A percentile compares a stretch with the other conserved stretches of the same genome.
phyloP scores from a whole-genome alignment of 2,329 filamentous ascomycete species.

The Biscogniauxia sp. region DNA sequence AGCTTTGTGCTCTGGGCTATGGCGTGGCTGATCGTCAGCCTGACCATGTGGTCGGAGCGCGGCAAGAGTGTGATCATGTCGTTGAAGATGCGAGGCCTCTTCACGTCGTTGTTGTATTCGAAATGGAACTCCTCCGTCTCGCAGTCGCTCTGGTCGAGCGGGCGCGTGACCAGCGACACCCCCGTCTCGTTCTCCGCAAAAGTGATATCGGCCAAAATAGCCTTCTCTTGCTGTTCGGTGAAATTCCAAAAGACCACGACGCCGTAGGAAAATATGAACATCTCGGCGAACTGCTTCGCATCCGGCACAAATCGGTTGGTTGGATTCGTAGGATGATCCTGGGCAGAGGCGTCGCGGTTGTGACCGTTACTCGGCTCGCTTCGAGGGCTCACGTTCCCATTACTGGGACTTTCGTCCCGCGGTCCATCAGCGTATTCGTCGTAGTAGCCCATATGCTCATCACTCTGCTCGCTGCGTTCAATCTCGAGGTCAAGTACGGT shows the following conservation, averaged over 20 bases:
- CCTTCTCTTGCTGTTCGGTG: conserved; percentile 91
- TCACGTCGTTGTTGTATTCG: conserved; percentile 85
- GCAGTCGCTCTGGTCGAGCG: conserved; percentile 83
- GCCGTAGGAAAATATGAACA: conserved; percentile 96
- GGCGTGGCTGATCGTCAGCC: conserved; percentile 93
- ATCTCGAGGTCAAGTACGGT: conserved; percentile 93
- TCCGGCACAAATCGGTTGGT: conserved; percentile 64
- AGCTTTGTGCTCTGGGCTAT: conserved; percentile 97
- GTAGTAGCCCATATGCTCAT: conserved; percentile 90
- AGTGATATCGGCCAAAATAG: conserved; percentile 89
- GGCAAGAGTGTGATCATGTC: conserved; percentile 98
- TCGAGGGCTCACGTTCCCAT: conserved; percentile 23
- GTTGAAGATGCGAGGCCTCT: conserved; percentile 90
- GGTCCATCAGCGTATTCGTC: conserved; percentile 66
- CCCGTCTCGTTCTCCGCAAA: conserved; percentile 72
- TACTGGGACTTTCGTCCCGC: conserved; percentile 28
- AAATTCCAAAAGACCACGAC: conserved; percentile 99
- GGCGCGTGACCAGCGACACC: conserved; percentile 69
- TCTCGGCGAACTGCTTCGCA: conserved; percentile 80
- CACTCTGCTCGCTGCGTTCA: conserved; percentile 83
- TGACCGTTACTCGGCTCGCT: conserved; percentile 16
- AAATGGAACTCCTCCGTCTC: conserved; percentile 99
- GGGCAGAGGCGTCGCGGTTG: conserved; percentile 23
- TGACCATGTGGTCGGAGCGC: conserved; percentile 95
- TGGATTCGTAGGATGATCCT: conserved; percentile 43